Conservation (phyloP, 495 filamentous ascomycete genomes). For the Hypomontagnella submonticulosa region DNA sequence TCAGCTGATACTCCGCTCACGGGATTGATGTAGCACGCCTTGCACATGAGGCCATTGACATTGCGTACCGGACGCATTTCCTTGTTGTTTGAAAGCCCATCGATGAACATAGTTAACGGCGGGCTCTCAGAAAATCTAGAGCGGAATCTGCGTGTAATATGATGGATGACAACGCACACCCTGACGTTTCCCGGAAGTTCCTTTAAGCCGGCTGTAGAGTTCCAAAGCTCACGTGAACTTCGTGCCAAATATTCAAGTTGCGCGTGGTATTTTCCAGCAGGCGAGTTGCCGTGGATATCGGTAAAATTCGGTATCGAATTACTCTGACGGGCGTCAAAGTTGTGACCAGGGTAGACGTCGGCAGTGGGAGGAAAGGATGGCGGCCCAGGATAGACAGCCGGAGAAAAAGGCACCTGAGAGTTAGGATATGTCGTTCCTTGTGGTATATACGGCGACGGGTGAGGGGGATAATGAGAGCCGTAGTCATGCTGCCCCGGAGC, state of each 20-base stretch:
- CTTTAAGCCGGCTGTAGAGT: slow-evolving; percentile 66
- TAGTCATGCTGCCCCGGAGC: slow-evolving; percentile 47
- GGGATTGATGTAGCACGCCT: slow-evolving; percentile 62
- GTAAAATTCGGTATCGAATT: slow-evolving; percentile 33
- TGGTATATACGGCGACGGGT: slow-evolving; percentile 38
- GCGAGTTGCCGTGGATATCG: slow-evolving; percentile 27
- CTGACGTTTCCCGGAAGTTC: slow-evolving; percentile 71
- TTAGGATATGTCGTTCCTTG: slow-evolving; percentile 29
- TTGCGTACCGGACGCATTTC: slow-evolving; percentile 75
- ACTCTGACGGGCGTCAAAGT: slow-evolving; percentile 41
- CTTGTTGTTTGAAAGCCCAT: slow-evolving; percentile 71
- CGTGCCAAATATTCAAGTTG: slow-evolving; percentile 69
- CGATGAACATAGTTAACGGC: slow-evolving; percentile 69
- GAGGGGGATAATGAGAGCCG: slow-evolving; percentile 46
- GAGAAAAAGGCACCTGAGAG: slow-evolving; percentile 8
- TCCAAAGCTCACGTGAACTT: slow-evolving; percentile 71
- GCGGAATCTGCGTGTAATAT: slow-evolving; percentile 65
- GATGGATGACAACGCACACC: slow-evolving; percentile 72
- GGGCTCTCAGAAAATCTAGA: slow-evolving; percentile 65
- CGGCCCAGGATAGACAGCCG: slow-evolving; percentile 31
- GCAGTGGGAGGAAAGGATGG: slow-evolving; percentile 9
- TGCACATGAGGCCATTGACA: slow-evolving; percentile 72
- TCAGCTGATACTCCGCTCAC: slow-evolving; percentile 48
- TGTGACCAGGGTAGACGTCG: slow-evolving; percentile 42
- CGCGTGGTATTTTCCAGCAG: slow-evolving; percentile 55